Conservation (phyloP, 768 basidiomycete species). For the Xanthoconium stramineum region DNA sequence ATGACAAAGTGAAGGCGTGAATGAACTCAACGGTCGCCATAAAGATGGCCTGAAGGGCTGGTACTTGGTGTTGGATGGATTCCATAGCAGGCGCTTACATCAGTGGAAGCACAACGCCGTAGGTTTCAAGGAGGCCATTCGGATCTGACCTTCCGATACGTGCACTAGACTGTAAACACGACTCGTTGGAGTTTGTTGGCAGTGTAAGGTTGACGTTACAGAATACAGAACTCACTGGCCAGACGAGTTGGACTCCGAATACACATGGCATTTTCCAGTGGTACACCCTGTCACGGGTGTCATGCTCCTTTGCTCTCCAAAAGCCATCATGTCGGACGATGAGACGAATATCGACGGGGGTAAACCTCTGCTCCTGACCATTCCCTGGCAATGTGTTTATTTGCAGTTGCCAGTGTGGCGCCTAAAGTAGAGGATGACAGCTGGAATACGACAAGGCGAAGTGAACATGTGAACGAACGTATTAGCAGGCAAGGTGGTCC, state of each 20-base stretch:
- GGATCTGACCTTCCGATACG: conserved; percentile 12
- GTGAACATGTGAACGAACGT: too few relatives aligned
- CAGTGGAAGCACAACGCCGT: conserved; percentile 4
- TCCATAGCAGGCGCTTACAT: background rate
- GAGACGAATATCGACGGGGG: conserved; percentile 92
- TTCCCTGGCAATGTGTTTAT: background rate
- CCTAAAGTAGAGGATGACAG: too few relatives aligned
- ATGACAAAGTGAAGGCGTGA: conserved; percentile 3
- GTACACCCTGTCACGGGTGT: conserved; percentile 6
- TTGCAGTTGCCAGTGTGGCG: conserved; percentile 55
- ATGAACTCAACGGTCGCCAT: background rate
- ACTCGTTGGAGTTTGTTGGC: background rate
- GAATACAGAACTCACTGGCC: background rate
- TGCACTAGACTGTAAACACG: background rate
- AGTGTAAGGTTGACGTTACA: conserved; percentile 8
- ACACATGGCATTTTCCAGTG: background rate
- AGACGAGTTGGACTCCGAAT: background rate
- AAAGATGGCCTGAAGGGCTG: background rate
- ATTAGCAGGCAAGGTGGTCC: too few relatives aligned
- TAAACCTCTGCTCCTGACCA: conserved; percentile 34
- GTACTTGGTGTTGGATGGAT: background rate
- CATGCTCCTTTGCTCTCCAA: conserved; percentile 17
- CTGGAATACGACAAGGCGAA: too few relatives aligned
- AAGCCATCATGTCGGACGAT: conserved; percentile 78
- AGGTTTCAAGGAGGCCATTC: conserved; percentile 18